Percentiles rank a stretch among this genome's conserved stretches.
These are phyloP conservation scores for Skeletonema potamos DNA, from an alignment of 108 stramenopile genomes.

Conservation along the genomic window DNA sequence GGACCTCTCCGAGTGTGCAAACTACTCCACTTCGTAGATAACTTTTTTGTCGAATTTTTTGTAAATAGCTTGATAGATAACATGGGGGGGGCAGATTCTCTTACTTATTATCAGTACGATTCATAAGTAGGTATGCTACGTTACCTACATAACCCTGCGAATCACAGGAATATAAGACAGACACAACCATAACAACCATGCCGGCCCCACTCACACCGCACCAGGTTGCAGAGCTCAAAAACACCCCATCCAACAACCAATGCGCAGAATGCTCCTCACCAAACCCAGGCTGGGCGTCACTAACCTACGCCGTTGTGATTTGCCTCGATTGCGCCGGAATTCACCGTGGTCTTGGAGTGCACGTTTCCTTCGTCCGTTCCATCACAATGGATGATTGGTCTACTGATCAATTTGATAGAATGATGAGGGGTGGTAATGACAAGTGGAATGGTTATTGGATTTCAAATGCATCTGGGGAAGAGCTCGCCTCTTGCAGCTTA, in stretches of 20 bases:
- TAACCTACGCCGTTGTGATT: slow-evolving; percentile 77
- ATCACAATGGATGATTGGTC: slow-evolving; percentile 65
- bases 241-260: slow-evolving; percentile 18
- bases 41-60: no score
- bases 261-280: slow-evolving; percentile 62
- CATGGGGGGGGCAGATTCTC: no score
- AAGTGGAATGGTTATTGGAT: slow-evolving; percentile 36
- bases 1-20: no score
- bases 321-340: slow-evolving; percentile 77
- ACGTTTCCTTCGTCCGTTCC: slow-evolving; percentile 50
- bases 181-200: neutral
- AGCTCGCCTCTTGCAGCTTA: neutral
- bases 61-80: no score
- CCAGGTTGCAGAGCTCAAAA: neutral
- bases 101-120: no score
- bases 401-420: slow-evolving; percentile 19
- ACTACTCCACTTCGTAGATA: no score
- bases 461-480: slow-evolving; percentile 3
- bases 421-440: slow-evolving; percentile 54
- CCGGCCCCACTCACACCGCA: neutral
- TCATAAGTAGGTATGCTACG: no score
- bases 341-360: slow-evolving; percentile 65
- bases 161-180: no score
- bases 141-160: no score
- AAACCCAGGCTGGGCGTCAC: slow-evolving; percentile 81